Evolutionary conservation across 2,329 filamentous ascomycete species (phyloP).

Genomic region (Thelonectria blattea): DNA sequence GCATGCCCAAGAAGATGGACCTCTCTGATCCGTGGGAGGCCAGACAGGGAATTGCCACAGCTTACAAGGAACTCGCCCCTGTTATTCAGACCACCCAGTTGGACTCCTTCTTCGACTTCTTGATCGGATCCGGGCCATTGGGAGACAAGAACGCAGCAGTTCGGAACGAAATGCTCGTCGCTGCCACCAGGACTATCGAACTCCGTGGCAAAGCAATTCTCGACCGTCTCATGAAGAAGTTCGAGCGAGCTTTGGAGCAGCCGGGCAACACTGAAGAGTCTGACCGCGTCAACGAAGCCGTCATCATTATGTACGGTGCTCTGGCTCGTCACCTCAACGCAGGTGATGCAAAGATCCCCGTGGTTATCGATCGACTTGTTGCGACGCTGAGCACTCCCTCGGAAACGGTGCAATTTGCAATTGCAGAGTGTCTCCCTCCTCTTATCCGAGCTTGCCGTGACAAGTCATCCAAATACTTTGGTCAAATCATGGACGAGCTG

Average conservation of each 20-base stretch:
- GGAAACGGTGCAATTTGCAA: conserved; percentile 95
- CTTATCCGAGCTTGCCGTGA: conserved; percentile 82
- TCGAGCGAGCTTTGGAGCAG: conserved; percentile 85
- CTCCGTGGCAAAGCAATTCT: conserved; percentile 81
- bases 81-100: conserved; percentile 73
- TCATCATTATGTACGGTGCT: conserved; percentile 96
- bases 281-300: conserved; percentile 93
- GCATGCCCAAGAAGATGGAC: conserved; percentile 91
- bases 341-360: conserved; percentile 86
- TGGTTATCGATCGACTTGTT: conserved; percentile 85
- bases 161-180: conserved; percentile 88
- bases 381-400: conserved; percentile 91
- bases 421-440: conserved; percentile 91
- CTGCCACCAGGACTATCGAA: conserved; percentile 81
- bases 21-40: conserved; percentile 89
- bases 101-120: conserved; percentile 79
- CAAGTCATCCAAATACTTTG: conserved; percentile 79
- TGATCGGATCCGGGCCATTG: conserved; percentile 87
- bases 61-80: conserved; percentile 81
- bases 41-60: conserved; percentile 85
- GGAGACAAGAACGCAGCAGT: conserved; percentile 81
- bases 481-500: conserved; percentile 81
- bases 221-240: conserved; percentile 89
- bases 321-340: conserved; percentile 83
- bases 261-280: conserved; percentile 82